Conservation (phyloP, 2,329 filamentous ascomycete species). For the Laburnicola sp. region DNA sequence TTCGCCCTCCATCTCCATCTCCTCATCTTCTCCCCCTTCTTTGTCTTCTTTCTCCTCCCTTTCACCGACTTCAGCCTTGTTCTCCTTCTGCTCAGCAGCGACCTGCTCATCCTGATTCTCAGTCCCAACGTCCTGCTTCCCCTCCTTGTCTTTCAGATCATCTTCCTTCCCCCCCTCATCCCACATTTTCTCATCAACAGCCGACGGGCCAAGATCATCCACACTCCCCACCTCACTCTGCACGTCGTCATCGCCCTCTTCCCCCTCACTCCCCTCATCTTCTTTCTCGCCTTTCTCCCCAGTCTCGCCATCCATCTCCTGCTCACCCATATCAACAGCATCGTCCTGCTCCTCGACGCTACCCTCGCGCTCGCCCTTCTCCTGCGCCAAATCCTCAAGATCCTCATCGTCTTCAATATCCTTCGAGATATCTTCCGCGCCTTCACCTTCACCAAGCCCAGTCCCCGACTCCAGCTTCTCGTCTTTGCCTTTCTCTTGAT, state of each 20-base stretch:
- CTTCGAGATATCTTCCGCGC: slow-evolving; percentile 96
- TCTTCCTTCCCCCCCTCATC: slow-evolving; percentile 80
- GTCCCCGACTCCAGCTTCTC: slow-evolving; percentile 89
- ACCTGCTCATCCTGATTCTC: slow-evolving; percentile 53
- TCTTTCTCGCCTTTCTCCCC: slow-evolving; percentile 60
- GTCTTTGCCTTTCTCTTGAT: slow-evolving; percentile 68
- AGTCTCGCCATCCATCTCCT: slow-evolving; percentile 86
- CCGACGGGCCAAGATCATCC: slow-evolving; percentile 83
- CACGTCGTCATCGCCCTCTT: slow-evolving; percentile 62
- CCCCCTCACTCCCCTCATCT: slow-evolving; percentile 61
- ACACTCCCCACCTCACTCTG: slow-evolving; percentile 91
- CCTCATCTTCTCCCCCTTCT: slow-evolving; percentile 58
- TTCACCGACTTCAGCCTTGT: slow-evolving; percentile 61
- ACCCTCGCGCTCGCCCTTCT: slow-evolving; percentile 66
- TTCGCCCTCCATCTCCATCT: slow-evolving; percentile 60
- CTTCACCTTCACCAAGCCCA: slow-evolving; percentile 91
- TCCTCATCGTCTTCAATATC: slow-evolving; percentile 94
- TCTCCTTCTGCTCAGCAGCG: slow-evolving; percentile 53
- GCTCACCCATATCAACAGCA: slow-evolving; percentile 87
- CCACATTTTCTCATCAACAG: slow-evolving; percentile 99
- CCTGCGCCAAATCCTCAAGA: slow-evolving; percentile 84
- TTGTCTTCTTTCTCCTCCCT: slow-evolving; percentile 60
- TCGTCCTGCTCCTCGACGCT: slow-evolving; percentile 81
- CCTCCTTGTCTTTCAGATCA: slow-evolving; percentile 79
- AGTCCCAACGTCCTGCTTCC: slow-evolving; percentile 59